phyloP scores from a whole-genome alignment of 2,329 filamentous ascomycete genomes.

The Hirsutella minnesotensis region DNA sequence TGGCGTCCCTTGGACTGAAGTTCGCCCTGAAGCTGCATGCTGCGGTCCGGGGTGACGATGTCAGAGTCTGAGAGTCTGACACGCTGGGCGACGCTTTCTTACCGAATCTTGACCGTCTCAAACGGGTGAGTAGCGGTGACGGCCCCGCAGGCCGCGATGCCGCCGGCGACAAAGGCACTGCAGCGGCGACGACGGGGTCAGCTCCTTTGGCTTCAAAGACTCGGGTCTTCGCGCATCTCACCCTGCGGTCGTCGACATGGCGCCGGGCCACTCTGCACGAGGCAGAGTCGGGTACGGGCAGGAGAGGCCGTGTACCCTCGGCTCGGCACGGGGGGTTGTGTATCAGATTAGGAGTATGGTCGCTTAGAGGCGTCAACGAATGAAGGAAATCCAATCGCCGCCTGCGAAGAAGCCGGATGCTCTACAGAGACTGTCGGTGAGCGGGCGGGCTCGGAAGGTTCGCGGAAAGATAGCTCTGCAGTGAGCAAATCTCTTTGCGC shows the following conservation, averaged over 20 bases:
- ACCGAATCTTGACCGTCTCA: conserved; percentile 98
- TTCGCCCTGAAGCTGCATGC: conserved; percentile 93
- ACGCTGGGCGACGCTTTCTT: conserved; percentile 17
- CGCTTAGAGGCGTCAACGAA: no score
- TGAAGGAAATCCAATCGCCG: no score
- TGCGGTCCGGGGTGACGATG: conserved; percentile 19
- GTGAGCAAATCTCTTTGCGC: no score
- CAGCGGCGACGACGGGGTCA: conserved; percentile 5
- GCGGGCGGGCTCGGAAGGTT: no score
- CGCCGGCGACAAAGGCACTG: conserved; percentile 87
- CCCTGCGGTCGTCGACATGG: conserved; percentile 26
- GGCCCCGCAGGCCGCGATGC: conserved; percentile 91
- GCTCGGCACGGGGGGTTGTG: no score
- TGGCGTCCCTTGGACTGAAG: conserved; percentile 78
- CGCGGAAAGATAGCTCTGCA: no score
- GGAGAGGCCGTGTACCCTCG: not conserved
- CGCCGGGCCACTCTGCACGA: not conserved
- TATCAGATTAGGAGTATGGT: no score
- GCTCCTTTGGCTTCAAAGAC: not conserved
- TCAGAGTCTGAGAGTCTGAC: not conserved
- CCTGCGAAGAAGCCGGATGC: no score
- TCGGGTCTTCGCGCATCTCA: conserved; percentile 11
- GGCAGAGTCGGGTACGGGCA: not conserved
- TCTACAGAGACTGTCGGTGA: no score
- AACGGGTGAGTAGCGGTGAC: conserved; percentile 97